Evolutionary conservation across 306 rosid species (phyloP).

Genomic region (Dryas alaskensis): DNA sequence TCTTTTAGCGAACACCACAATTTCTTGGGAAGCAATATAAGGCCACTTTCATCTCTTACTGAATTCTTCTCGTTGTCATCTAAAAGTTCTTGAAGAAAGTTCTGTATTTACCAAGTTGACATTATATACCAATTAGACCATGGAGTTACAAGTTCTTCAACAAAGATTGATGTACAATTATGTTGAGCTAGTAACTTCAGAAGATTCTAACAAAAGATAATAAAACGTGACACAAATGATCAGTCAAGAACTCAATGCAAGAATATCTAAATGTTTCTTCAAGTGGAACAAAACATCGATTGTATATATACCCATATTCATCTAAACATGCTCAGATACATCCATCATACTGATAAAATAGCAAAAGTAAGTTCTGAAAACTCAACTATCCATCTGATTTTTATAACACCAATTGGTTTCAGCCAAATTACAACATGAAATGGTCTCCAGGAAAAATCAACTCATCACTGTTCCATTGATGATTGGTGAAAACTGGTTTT

Average conservation of each 20-base stretch:
- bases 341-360: background rate
- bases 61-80: slow-evolving; percentile 36
- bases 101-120: slow-evolving; percentile 39
- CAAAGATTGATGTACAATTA: background rate
- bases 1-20: slow-evolving; percentile 79
- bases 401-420: background rate
- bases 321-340: background rate
- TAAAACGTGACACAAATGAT: background rate
- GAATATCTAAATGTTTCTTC: background rate
- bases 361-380: background rate
- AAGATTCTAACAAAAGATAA: background rate
- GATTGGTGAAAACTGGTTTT: background rate
- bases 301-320: background rate
- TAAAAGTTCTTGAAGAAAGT: slow-evolving; percentile 44
- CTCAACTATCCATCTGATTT: background rate
- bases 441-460: too few relatives aligned
- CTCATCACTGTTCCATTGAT: background rate
- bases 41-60: slow-evolving; percentile 51
- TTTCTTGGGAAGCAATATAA: slow-evolving; percentile 78
- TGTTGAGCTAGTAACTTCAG: background rate
- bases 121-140: background rate
- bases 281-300: background rate
- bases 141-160: background rate
- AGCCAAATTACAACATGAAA: background rate
- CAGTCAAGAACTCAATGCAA: background rate